Evolutionary conservation across 306 rosid species (phyloP).

Genomic region (Rubus idaeus): DNA sequence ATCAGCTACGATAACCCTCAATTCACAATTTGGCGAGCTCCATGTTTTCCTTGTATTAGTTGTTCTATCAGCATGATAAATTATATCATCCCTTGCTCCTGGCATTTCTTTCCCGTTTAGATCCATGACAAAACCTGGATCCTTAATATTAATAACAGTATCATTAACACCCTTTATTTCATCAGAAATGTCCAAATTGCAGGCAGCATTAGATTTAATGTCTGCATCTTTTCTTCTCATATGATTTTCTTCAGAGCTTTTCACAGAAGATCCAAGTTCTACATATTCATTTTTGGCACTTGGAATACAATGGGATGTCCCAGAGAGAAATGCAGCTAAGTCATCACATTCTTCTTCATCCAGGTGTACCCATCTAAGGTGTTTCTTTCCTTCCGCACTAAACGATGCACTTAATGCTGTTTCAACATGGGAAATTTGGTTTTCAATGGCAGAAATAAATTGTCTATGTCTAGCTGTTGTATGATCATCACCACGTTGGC

Average conservation of each 20-base stretch:
- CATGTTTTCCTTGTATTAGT: constrained; percentile 66
- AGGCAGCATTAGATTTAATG: constrained; percentile 32
- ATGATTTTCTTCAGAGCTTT: constrained; percentile 40
- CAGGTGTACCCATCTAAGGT: constrained; percentile 80
- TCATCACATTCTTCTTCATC: constrained; percentile 84
- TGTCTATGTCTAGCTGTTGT: constrained; percentile 71
- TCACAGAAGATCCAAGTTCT: constrained; percentile 35
- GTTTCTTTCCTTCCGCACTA: constrained; percentile 67
- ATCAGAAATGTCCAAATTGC: constrained; percentile 33
- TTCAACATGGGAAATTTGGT: constrained; percentile 79
- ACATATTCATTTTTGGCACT: constrained; percentile 36
- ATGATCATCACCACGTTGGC: constrained; percentile 54
- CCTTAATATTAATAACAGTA: constrained; percentile 35
- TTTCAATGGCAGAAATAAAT: constrained; percentile 77
- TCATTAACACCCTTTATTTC: constrained; percentile 45
- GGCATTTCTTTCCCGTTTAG: constrained; percentile 45
- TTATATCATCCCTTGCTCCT: constrained; percentile 50
- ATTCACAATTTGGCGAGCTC: constrained; percentile 56
- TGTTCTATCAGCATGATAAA: constrained; percentile 66
- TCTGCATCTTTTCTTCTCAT: constrained; percentile 37
- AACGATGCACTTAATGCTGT: constrained; percentile 57
- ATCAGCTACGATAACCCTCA: constrained; percentile 64
- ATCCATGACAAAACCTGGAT: constrained; percentile 41
- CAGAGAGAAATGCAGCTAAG: constrained; percentile 88
- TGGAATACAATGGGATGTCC: constrained; percentile 45